Evolutionary conservation across 23 red algal species (phyloP).

Genomic region (Gracilaria gracilis): DNA sequence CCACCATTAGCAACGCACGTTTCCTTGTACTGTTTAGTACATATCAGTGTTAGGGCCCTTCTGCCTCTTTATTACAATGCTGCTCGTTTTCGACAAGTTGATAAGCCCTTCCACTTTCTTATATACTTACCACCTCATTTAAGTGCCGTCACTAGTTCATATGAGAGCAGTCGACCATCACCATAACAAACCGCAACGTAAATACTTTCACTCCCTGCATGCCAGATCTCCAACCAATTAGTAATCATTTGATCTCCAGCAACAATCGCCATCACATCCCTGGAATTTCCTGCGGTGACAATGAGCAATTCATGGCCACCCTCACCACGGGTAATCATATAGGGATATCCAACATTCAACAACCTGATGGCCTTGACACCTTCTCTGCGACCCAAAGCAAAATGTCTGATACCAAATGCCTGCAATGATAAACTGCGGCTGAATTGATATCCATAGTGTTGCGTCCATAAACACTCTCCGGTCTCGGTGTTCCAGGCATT

Average conservation of each 20-base stretch:
- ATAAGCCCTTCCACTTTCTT: neutral
- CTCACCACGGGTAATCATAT: slow-evolving; percentile 48
- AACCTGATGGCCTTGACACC: slow-evolving; percentile 25
- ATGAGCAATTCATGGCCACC: slow-evolving; percentile 39
- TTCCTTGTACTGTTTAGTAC: no score
- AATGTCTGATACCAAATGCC: slow-evolving; percentile 52
- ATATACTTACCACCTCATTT: slow-evolving; percentile 13
- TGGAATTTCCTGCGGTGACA: slow-evolving; percentile 24
- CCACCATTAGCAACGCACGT: no score
- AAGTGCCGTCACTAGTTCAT: slow-evolving; percentile 54
- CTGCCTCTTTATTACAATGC: no score
- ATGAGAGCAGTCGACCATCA: slow-evolving; percentile 36
- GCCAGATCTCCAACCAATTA: slow-evolving; percentile 65
- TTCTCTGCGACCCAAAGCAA: slow-evolving; percentile 10
- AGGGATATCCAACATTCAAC: slow-evolving; percentile 57
- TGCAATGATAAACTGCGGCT: slow-evolving; percentile 63
- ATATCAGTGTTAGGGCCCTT: no score
- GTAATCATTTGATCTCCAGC: slow-evolving; percentile 31
- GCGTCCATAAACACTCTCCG: slow-evolving; percentile 61
- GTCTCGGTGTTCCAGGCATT: slow-evolving; percentile 52
- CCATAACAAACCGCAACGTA: slow-evolving; percentile 56
- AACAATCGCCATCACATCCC: slow-evolving; percentile 44
- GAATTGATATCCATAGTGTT: slow-evolving; percentile 58
- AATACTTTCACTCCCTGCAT: slow-evolving; percentile 38
- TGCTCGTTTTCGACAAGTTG: no score